These are phyloP conservation scores for Punctularia strigosozonata DNA, from an alignment of 768 basidiomycete species.

Conservation along the genomic window DNA sequence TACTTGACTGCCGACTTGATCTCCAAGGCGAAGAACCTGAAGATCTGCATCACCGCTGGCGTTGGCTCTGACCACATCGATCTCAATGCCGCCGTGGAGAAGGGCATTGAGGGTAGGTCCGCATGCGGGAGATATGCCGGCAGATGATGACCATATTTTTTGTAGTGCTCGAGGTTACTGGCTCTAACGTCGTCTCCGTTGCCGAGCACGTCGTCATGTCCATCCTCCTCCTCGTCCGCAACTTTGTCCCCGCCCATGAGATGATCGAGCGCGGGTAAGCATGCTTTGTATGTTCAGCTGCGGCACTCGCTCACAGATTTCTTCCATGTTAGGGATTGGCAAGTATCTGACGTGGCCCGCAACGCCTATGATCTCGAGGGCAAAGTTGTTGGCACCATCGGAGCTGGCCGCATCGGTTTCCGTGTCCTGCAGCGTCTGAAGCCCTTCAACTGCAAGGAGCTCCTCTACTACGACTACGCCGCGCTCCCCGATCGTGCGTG, in stretches of 20 bases:
- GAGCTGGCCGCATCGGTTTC: constrained; percentile 73
- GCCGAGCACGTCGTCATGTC: constrained; percentile 89
- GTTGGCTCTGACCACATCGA: constrained; percentile 89
- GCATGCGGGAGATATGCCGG: constrained; percentile 1
- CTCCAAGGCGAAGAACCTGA: constrained; percentile 80
- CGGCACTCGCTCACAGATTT: constrained; percentile 27
- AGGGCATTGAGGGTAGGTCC: constrained; percentile 53
- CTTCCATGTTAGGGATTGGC: constrained; percentile 81
- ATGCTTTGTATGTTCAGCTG: neutral
- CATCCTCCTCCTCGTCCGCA: constrained; percentile 83
- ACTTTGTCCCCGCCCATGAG: constrained; percentile 83
- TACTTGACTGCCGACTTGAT: constrained; percentile 68
- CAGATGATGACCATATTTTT: constrained; percentile 4
- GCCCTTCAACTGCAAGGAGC: constrained; percentile 83
- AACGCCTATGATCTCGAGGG: constrained; percentile 82
- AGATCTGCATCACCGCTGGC: constrained; percentile 83
- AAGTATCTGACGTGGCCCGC: constrained; percentile 72
- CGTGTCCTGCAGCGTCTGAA: constrained; percentile 69
- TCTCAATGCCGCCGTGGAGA: constrained; percentile 78
- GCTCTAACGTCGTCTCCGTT: constrained; percentile 84
- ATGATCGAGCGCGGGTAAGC: constrained; percentile 20
- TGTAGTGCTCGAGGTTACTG: constrained; percentile 44
- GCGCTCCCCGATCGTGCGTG: constrained; percentile 48
- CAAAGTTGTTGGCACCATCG: constrained; percentile 89
- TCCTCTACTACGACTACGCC: constrained; percentile 82